Conservation (phyloP, 1,284 basidiomycete species). For the Cryptococcus neoformans region DNA sequence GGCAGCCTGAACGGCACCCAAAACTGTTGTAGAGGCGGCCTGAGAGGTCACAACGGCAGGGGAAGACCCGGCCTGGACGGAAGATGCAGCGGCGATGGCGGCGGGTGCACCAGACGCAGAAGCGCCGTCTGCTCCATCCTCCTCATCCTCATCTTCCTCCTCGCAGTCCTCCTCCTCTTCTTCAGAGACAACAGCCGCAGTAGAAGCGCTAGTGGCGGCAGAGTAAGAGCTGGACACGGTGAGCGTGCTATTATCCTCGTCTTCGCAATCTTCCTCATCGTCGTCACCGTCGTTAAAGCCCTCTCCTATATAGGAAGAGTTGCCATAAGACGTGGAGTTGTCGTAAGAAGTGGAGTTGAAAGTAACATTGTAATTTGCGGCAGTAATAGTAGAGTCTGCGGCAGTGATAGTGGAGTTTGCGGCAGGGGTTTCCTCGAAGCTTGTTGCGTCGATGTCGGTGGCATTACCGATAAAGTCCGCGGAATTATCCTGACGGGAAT, state of each 20-base stretch:
- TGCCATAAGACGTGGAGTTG: not conserved
- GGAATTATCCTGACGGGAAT: constrained; percentile 2
- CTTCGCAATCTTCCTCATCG: constrained; percentile 8
- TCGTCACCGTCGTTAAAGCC: constrained; percentile 12
- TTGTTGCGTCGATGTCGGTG: not conserved
- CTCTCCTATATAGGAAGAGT: not conserved
- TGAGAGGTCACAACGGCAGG: not conserved
- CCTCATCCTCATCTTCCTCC: constrained; percentile 7
- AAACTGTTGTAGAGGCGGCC: not conserved
- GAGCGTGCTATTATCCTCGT: constrained; percentile 18
- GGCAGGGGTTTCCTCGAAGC: constrained; percentile 1
- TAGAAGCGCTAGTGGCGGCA: not conserved
- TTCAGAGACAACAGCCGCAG: not conserved
- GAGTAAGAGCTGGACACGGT: not conserved
- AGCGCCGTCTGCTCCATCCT: not conserved
- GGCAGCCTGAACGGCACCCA: constrained; percentile 9
- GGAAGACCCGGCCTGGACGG: not conserved
- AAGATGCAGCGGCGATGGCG: not conserved
- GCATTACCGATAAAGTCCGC: not conserved
- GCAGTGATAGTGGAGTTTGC: not conserved
- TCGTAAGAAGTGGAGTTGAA: not conserved
- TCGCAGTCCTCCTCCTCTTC: constrained; percentile 5
- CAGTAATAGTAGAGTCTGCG: not conserved
- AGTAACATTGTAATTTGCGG: not conserved
- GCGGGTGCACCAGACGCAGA: not conserved